Base-by-base conservation (phyloP, 2,329 filamentous ascomycete species). In the Alternaria metachromatica region DNA sequence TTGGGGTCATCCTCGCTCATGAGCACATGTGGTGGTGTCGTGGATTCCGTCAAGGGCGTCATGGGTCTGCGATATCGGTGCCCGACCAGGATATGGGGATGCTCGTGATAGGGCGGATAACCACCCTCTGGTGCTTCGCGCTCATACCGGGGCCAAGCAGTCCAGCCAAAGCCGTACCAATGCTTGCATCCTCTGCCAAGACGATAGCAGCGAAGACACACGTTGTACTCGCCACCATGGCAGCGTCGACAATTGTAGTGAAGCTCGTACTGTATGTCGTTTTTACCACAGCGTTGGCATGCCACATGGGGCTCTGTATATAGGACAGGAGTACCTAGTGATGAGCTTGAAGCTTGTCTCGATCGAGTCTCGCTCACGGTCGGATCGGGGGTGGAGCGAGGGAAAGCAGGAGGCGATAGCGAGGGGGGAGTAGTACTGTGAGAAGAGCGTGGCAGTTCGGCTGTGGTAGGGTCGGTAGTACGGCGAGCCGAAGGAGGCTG, bases 81-180 rank as follows among this genome's bases (percentile, higher is more conserved):
- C 7, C 84, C 82, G 10, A 77, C 76, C 6, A 90, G 76, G 13
- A 85, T 76, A 76, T 90, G 88, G 5, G 87, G 86, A 20, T 79
- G 78, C 44, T 86, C 83, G 37, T 80, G 75, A 23, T 75, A 71
- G 26, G 77, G 70, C 12, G 79, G 78, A 56, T 83, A 82, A 25
- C 81, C 82, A 58, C 77, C 81, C 51, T 77, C 71, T 20, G 81
- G 79, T 62, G 79, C 77, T 56, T 79, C 77, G 59, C 81, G 74
- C 72, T 82, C 88, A 84, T 91, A 95, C 64, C 87, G 88, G 49
- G 82, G 82, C 82, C 88, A 87, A 0, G 93, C 93, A 5, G 87
- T 86, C 70, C 90, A 86, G 4, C 92, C 92, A 76, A 97, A 97
- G 2, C 95, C 94, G 71, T 90, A 94, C 93, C 94, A 97, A 76